phyloP scores from a whole-genome alignment of 805 yeast species.

The Torulaspora indica region DNA sequence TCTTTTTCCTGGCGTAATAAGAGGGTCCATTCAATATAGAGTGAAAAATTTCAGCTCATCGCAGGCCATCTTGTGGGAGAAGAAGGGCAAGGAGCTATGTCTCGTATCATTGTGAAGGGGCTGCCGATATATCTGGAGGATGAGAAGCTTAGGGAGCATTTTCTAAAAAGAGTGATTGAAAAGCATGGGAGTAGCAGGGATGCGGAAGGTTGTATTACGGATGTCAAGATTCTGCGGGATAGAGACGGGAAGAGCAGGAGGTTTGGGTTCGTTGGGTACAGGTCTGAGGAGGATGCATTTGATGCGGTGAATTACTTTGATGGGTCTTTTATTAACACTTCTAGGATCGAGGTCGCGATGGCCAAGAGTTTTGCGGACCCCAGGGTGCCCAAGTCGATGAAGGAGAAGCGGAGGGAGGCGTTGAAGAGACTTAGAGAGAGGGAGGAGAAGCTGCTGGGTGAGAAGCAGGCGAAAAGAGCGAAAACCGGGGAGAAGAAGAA shows the following conservation, averaged over 20 bases:
- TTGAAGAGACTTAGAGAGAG: constrained; percentile 42
- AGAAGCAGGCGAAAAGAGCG: constrained; percentile 39
- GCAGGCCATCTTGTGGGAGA: constrained; percentile 7
- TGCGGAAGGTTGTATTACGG: constrained; percentile 64
- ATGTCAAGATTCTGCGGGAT: constrained; percentile 78
- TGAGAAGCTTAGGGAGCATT: constrained; percentile 63
- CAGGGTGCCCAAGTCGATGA: constrained; percentile 62
- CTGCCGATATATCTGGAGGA: constrained; percentile 76
- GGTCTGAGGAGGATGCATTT: constrained; percentile 66
- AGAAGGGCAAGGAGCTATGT: constrained; percentile 39
- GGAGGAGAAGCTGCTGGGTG: constrained; percentile 45
- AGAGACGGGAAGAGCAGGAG: constrained; percentile 83
- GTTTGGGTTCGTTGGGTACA: constrained; percentile 90
- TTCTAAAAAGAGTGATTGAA: constrained; percentile 38
- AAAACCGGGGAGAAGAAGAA: constrained; percentile 35
- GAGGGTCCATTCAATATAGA: background rate
- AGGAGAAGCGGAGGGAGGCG: constrained; percentile 50
- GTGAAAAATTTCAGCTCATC: constrained; percentile 22
- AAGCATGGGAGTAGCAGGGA: constrained; percentile 23
- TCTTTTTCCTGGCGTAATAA: constrained; percentile 2
- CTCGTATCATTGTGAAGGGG: constrained; percentile 89
- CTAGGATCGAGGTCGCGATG: constrained; percentile 67
- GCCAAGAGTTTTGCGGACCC: constrained; percentile 89
- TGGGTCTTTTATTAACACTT: constrained; percentile 75
- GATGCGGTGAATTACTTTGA: constrained; percentile 73